Evolutionary conservation across 441 rosid species (phyloP), one percentile per base, ranked within the genome.

Genomic region (Pelargonium australe): DNA sequence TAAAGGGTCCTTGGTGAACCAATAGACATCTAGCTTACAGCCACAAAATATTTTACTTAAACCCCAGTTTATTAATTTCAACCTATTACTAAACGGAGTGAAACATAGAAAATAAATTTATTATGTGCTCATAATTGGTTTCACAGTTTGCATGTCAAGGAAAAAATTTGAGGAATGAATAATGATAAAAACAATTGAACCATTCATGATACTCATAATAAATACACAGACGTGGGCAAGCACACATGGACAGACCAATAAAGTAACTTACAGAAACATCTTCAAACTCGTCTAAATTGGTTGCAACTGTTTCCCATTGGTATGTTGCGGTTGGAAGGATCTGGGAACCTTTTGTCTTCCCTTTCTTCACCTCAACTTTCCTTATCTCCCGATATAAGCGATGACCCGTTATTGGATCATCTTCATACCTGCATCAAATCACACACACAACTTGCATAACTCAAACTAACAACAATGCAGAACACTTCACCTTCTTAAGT

Each of bases 301-400:
- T 85, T 68, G 99, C 97, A 77, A 95, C 91, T 67, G 99, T 85
- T 83, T 95, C 99, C 99, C 99, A 95, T 80, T 83, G 95, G 86
- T 83, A 89, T 70, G 89, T 79, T 69, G 87, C 63, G 69, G 73
- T 84, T 60, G 86, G 85, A 72, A 81, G 86, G 81, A 92, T 84
- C 72, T 81, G 80, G 23, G 99, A 95, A 69, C 99, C 99, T 78
- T 82, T 95, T 69, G 83, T 73, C 83, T 84, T 92, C 58, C 81
- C 90, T 83, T 84, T 88, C 82, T 84, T 84, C 77, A 83, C 82
- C 80, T 90, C 99, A 66, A 81, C 76, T 85, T 89, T 90, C 74
- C 93, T 90, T 72, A 83, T 89, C 81, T 95, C 99, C 68, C 99
- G 89, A 77, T 95, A 90, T 58, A 95, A 82, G 25, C 97, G 91